Evolutionary conservation across 371 early-diverging fungal genomes (phyloP).

Genomic region (Actinomortierella ambigua): DNA sequence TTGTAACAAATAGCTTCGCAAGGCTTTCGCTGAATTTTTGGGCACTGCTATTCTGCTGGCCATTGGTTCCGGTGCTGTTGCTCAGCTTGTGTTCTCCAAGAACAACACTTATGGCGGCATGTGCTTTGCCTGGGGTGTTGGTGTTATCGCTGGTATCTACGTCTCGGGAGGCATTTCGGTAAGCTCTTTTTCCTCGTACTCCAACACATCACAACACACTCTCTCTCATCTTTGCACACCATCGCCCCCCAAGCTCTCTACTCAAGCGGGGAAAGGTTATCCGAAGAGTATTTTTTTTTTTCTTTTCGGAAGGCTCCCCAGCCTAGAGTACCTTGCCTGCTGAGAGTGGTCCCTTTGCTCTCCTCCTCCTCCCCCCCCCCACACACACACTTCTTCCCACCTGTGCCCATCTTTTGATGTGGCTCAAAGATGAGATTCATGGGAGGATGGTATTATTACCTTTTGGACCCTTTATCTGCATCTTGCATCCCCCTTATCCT

Average conservation of each 20-base stretch:
- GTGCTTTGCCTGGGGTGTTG: constrained; percentile 65
- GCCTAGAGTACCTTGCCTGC: no score
- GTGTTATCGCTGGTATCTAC: constrained; percentile 63
- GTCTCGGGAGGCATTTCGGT: constrained; percentile 79
- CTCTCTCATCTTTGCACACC: neutral
- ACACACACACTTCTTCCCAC: neutral
- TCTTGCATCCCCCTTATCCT: neutral
- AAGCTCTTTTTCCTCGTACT: constrained; percentile 24
- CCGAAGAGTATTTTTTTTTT: no score
- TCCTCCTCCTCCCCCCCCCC: constrained; percentile 1
- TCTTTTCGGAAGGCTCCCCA: no score
- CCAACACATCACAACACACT: neutral
- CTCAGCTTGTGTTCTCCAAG: constrained; percentile 50
- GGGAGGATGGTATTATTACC: neutral
- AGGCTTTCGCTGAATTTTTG: constrained; percentile 81
- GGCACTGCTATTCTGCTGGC: constrained; percentile 77
- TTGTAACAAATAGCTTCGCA: constrained; percentile 58
- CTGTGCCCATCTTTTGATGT: no score
- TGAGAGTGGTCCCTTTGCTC: no score
- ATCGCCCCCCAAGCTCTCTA: neutral
- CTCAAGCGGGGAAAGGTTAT: no score
- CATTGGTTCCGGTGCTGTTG: constrained; percentile 71
- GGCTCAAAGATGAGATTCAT: no score
- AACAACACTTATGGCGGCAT: constrained; percentile 49
- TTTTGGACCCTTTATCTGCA: constrained; percentile 5